Evolutionary conservation across 768 basidiomycete genomes (phyloP), one percentile per base, ranked within the genome.

Genomic region (Cystobasidium ongulense): DNA sequence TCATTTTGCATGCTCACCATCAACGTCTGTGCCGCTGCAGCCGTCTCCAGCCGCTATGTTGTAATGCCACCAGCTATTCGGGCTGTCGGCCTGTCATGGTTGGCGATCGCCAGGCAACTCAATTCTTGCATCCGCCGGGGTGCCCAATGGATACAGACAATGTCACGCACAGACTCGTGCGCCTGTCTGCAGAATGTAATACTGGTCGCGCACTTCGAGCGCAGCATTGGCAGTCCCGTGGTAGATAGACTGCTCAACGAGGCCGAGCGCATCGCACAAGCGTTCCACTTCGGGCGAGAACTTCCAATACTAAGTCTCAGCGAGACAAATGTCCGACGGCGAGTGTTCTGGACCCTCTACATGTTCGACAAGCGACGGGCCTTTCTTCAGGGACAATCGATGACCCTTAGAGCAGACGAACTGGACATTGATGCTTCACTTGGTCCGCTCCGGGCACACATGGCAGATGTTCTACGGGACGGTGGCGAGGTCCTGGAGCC

Each of bases 311-410:
- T 63, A 10, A 27, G 31, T 31, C 7, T 27, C 5, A 23, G 8
- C 10, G 33, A 63, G 31, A 27, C 31, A 5, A 27, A 63, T 8
- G 10, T 63, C 7, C 8, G 62, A 17, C 5, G 62, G 38, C 5
- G 62, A 63, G 31, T 63, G 11, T 63, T n/a, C 33, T 63, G 62
- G 62, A 8, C 38, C 8, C 62, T 63, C 31, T 33, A 63, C 33
- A 63, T 31, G 5, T 8, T 10, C 8, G 62, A 63, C 62, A 63
- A 63, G 31, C 18, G 8, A 21, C 10, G 27, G 4, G 62, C 62
- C 31, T 5, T 63, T 33, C n/a, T 63, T 7, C n/a, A 63, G 8
- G 11, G 38, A 35, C 62, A 31, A 23, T n/a, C 62, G 11, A 63
- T 63, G 62, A 8, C 38, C 5, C 5, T 63, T 21, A 8, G 62